A percentile compares a stretch with the other conserved stretches of the same genome.
Conservation (phyloP, 306 rosid species). For the Castanea mollissima region DNA sequence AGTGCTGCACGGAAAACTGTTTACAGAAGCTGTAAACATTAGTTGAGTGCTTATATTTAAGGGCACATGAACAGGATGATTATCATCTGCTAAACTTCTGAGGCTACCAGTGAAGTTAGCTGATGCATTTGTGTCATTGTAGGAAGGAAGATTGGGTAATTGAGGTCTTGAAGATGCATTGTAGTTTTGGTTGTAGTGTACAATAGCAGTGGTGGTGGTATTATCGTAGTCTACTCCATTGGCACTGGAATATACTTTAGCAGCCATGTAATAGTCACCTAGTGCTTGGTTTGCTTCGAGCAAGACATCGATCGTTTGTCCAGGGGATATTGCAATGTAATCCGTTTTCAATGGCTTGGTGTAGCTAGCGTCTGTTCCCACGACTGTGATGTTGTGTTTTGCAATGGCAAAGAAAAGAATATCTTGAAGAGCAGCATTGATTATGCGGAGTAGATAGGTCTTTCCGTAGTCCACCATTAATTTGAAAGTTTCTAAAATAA, state of each 20-base stretch:
- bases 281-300: conserved; percentile 39
- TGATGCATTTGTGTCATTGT: conserved; percentile 38
- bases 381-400: conserved; percentile 50
- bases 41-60: conserved; percentile 19
- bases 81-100: conserved; percentile 30
- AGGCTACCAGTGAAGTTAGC: conserved; percentile 28
- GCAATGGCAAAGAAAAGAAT: conserved; percentile 46
- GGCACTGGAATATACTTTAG: conserved; percentile 35
- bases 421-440: conserved; percentile 45
- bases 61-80: conserved; percentile 46
- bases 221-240: conserved; percentile 3
- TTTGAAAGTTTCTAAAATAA: conserved; percentile 43
- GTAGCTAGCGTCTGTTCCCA: conserved; percentile 59
- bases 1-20: conserved; percentile 35
- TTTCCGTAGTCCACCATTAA: conserved; percentile 36
- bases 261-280: conserved; percentile 56
- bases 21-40: conserved; percentile 37
- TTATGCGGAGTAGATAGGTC: conserved; percentile 48
- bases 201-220: conserved; percentile 48
- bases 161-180: conserved; percentile 17
- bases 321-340: conserved; percentile 49
- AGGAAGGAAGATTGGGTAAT: conserved; percentile 46
- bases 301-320: conserved; percentile 54
- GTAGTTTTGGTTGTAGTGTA: conserved; percentile 27
- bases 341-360: conserved; percentile 42